Percentiles rank a stretch among this genome's conserved stretches.
phyloP scores from a whole-genome alignment of 1,284 basidiomycete species.

The Hemileia vastatrix region DNA sequence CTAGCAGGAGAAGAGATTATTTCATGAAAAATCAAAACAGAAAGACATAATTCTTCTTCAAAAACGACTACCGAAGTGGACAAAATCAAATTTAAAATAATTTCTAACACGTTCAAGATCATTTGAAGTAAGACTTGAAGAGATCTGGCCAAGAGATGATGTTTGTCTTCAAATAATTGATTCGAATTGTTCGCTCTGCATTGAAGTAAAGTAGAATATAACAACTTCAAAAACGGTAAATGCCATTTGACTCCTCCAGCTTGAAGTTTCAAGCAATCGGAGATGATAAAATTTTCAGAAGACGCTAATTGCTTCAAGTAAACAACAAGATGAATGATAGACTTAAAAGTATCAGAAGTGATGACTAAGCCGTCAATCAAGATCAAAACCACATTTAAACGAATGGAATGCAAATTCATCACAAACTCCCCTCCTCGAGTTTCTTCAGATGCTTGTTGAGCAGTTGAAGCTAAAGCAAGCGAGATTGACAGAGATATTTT shows the following conservation, averaged over 20 bases:
- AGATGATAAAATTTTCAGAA: slow-evolving; percentile 14
- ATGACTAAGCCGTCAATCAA: slow-evolving; percentile 13
- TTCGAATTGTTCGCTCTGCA: too few relatives aligned
- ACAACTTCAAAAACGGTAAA: slow-evolving; percentile 14
- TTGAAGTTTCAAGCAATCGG: slow-evolving; percentile 16
- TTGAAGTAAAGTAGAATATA: slow-evolving; percentile 1
- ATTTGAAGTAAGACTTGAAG: slow-evolving; percentile 16
- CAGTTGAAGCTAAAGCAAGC: slow-evolving; percentile 4
- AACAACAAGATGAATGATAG: slow-evolving; percentile 16
- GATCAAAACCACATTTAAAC: slow-evolving; percentile 13
- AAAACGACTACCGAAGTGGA: slow-evolving; percentile 8
- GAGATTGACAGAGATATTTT: slow-evolving; percentile 8
- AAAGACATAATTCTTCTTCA: slow-evolving; percentile 19
- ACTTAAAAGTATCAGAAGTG: slow-evolving; percentile 13
- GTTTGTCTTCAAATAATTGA: slow-evolving; percentile 10
- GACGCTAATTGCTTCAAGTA: slow-evolving; percentile 7
- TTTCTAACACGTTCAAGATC: slow-evolving; percentile 22
- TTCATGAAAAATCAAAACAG: slow-evolving; percentile 16
- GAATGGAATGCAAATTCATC: slow-evolving; percentile 21
- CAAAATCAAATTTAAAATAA: slow-evolving; percentile 7
- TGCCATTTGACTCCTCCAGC: slow-evolving; percentile 15
- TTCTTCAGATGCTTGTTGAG: slow-evolving; percentile 7
- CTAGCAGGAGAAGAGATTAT: slow-evolving; percentile 17
- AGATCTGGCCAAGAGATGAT: slow-evolving; percentile 8
- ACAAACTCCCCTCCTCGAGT: slow-evolving; percentile 18